phyloP scores from a whole-genome alignment of 2,329 filamentous ascomycete genomes.

The Colletotrichum horii region DNA sequence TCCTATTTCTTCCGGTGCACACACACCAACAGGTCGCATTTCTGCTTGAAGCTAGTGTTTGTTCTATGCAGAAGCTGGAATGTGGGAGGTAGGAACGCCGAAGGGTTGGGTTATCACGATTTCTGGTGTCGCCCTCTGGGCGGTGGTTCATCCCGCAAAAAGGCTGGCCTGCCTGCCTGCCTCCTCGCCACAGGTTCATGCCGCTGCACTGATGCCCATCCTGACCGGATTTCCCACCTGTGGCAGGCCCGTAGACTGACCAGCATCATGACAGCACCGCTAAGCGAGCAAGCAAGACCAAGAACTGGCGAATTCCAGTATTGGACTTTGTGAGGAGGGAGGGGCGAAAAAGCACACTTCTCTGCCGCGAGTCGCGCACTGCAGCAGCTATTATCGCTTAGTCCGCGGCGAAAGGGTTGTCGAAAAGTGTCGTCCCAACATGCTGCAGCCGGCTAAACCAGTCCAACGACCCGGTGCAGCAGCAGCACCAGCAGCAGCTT shows the following conservation, averaged over 20 bases:
- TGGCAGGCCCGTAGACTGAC: background rate
- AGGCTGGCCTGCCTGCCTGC: background rate
- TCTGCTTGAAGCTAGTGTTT: background rate
- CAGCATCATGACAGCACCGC: background rate
- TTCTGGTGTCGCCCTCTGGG: background rate
- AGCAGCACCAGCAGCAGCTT: background rate
- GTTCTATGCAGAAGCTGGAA: background rate
- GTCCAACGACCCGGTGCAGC: background rate
- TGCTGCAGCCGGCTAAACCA: background rate
- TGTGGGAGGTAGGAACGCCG: background rate
- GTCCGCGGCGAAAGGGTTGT: background rate
- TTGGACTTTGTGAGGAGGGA: background rate
- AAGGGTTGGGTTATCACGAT: background rate
- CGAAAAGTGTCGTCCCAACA: background rate
- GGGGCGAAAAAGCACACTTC: background rate
- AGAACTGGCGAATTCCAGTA: background rate
- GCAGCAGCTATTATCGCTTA: background rate
- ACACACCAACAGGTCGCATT: background rate
- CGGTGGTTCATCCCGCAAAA: background rate
- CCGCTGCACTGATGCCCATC: background rate
- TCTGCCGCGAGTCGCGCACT: background rate
- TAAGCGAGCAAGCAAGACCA: background rate
- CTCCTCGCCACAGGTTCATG: background rate
- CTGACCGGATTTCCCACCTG: background rate
- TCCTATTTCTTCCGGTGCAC: slow-evolving; percentile 1